Conservation (phyloP, 345 rosid species). For the Salix koriyanagi region DNA sequence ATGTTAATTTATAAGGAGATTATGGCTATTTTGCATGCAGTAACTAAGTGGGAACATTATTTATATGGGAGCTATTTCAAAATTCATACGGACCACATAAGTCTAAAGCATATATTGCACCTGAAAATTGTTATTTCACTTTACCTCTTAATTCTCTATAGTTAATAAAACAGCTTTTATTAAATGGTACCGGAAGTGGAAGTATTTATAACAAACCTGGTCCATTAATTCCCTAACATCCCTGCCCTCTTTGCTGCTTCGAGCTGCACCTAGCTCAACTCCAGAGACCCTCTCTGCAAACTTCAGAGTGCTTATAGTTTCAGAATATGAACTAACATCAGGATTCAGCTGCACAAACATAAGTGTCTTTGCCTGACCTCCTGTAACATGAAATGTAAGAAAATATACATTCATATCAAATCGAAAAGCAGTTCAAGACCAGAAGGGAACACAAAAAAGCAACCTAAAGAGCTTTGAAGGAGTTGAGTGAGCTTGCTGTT, state of each 20-base stretch:
- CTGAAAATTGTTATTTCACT: too few relatives aligned
- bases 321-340: constrained; percentile 64
- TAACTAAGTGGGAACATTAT: too few relatives aligned
- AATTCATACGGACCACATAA: too few relatives aligned
- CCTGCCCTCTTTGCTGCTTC: constrained; percentile 75
- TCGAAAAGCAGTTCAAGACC: not conserved
- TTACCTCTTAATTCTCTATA: too few relatives aligned
- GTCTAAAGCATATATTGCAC: too few relatives aligned
- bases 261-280: constrained; percentile 91
- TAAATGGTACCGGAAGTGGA: too few relatives aligned
- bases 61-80: too few relatives aligned
- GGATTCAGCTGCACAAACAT: constrained; percentile 99
- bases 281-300: constrained; percentile 97
- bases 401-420: constrained; percentile 5
- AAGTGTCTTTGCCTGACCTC: constrained; percentile 92
- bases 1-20: too few relatives aligned
- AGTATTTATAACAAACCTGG: constrained; percentile 67
- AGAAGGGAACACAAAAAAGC: not conserved
- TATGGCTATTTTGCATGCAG: too few relatives aligned
- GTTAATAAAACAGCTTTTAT: too few relatives aligned
- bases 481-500: constrained; percentile 98
- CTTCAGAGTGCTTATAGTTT: constrained; percentile 79
- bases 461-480: constrained; percentile 83
- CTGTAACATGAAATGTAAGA: constrained; percentile 33
- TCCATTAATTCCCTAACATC: constrained; percentile 83